Evolutionary conservation across 305 asterid species (phyloP), one percentile per base, ranked within the genome.

Genomic region (Ajuga reptans): DNA sequence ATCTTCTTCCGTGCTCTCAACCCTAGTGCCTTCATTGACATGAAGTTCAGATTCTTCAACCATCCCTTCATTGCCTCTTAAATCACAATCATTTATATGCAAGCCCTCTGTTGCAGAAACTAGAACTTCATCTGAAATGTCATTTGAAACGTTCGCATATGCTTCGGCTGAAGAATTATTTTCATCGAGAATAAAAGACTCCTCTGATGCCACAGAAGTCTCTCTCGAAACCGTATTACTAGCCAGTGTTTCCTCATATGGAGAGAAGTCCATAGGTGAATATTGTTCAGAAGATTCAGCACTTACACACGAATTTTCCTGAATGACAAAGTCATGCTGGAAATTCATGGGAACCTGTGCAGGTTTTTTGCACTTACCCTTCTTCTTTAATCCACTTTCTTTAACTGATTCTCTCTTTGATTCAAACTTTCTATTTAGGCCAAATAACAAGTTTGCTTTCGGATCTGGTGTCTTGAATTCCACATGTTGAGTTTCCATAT

Each of bases 241-340:
- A 34, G 80, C 89, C 58, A 86, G 70, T 50, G 83, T 80, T 77
- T 91, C 95, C 72, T 81, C 87, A 61, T 83, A 93, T 0, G 99
- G 97, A 75, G 99, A 93, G 80, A 89, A 74, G 74, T 93, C 99
- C 99, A 93, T 93, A 29, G 97, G 97, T n/a, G 99, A 93, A 81
- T 87, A 91, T 17, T 83, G 83, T 72, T 84, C 96, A 4, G 81
- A 70, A 55, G 82, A 81, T 69, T 86, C 95, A 9, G 77, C 52
- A 73, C 72, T 55, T 77, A 81, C 87, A 47, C 62, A 76, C n/a
- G 54, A 53, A 69, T 74, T 77, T 63, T 82, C 94, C 66, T 77
- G 82, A 54, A 78, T 11, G 73, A 76, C 70, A 73, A 61, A 80
- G 34, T 82, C 87, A 68, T 83, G 88, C 67, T 73, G 84, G 57